Evolutionary conservation across 164 flowering plant species (phyloP).

Genomic region (Magnolia kwangsiensis): DNA sequence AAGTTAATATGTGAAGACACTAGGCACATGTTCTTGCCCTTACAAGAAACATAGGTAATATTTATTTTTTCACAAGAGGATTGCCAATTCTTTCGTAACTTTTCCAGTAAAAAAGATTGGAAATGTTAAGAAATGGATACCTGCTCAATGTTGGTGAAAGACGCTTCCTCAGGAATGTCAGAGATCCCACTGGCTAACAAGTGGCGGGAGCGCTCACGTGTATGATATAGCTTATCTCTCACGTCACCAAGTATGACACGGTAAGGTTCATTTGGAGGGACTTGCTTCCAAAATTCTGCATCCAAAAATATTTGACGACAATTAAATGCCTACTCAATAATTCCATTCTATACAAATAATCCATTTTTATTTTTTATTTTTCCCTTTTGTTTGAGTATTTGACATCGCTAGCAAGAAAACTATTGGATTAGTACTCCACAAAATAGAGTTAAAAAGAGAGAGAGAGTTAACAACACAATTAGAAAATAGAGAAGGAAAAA

Average conservation of each 20-base stretch:
- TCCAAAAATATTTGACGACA: slow-evolving; percentile 4
- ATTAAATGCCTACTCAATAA: neutral
- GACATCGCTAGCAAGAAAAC: too few species aligned
- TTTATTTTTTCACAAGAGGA: neutral
- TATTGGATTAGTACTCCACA: neutral
- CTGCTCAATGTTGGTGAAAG: slow-evolving; percentile 84
- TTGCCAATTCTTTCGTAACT: neutral
- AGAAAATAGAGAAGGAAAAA: neutral
- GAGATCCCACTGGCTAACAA: slow-evolving; percentile 61
- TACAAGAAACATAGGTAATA: neutral
- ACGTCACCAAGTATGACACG: slow-evolving; percentile 96
- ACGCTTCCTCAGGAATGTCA: slow-evolving; percentile 84
- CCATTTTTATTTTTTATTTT: neutral
- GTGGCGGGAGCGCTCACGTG: slow-evolving; percentile 93
- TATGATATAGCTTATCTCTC: slow-evolving; percentile 84
- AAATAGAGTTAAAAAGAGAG: neutral
- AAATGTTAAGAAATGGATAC: slow-evolving; percentile 26
- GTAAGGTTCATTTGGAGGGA: slow-evolving; percentile 92
- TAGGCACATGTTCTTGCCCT: neutral
- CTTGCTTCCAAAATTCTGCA: slow-evolving; percentile 93
- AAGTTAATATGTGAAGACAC: neutral
- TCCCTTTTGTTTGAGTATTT: too few species aligned
- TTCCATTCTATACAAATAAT: neutral
- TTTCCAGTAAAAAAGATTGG: neutral
- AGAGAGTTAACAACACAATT: neutral